These are phyloP conservation scores for Zymoseptoria tritici DNA, from an alignment of 2,329 filamentous ascomycete species.

Conservation along the genomic window DNA sequence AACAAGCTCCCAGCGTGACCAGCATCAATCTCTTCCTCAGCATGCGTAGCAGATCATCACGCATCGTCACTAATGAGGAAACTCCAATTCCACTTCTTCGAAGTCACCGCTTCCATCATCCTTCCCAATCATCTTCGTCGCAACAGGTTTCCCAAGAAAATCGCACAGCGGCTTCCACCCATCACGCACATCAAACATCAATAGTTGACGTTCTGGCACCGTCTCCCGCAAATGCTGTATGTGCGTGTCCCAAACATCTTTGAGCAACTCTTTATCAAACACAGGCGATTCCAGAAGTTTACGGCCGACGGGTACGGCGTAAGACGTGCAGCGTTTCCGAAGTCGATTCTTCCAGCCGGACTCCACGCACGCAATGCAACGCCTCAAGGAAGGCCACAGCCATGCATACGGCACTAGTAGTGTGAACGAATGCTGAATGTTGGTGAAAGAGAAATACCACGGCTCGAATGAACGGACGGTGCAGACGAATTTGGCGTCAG, in stretches of 20 bases:
- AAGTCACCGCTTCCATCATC: background rate
- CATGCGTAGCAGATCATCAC: background rate
- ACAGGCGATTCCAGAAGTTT: background rate
- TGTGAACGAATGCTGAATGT: background rate
- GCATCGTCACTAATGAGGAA: background rate
- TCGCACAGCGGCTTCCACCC: slow-evolving; percentile 24
- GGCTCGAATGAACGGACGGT: background rate
- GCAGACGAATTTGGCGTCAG: background rate
- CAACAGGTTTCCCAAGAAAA: slow-evolving; percentile 18
- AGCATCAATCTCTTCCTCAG: background rate
- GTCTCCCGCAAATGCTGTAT: background rate
- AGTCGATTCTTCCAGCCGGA: background rate
- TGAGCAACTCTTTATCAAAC: background rate
- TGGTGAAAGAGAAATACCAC: background rate
- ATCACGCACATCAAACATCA: slow-evolving; percentile 16
- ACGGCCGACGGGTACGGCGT: background rate
- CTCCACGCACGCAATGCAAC: background rate
- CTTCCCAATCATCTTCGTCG: slow-evolving; percentile 1
- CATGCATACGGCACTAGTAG: background rate
- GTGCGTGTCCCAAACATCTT: background rate
- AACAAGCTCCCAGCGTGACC: background rate
- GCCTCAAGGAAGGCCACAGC: background rate
- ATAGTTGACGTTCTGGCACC: slow-evolving; percentile 17
- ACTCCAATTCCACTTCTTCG: background rate
- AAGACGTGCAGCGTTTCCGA: background rate